phyloP scores from a whole-genome alignment of 1,284 basidiomycete species.

The Trichosporon inkin region DNA sequence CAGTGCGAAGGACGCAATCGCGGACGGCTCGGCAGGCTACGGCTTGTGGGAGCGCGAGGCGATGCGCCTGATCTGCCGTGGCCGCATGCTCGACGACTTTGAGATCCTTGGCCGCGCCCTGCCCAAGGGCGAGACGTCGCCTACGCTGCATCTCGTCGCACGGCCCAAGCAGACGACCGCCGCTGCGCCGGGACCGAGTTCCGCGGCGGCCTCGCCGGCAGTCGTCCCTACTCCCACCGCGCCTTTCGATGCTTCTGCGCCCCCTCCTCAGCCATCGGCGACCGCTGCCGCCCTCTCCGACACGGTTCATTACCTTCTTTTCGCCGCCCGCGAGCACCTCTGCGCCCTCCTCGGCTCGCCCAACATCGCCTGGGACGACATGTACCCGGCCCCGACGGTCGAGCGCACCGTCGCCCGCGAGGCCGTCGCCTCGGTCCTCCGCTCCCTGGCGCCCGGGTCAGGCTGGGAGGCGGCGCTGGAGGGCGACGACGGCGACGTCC shows the following conservation, averaged over 20 bases:
- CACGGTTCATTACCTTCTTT: constrained; percentile 43
- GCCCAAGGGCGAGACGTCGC: constrained; percentile 22
- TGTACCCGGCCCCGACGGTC: constrained; percentile 32
- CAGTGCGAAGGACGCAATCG: constrained; percentile 37
- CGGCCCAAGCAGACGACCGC: constrained; percentile 11
- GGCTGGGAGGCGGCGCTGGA: constrained; percentile 35
- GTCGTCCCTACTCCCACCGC: background rate
- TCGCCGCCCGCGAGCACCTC: constrained; percentile 41
- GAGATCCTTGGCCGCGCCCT: constrained; percentile 37
- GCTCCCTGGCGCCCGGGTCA: constrained; percentile 26
- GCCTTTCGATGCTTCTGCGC: background rate
- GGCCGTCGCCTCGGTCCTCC: constrained; percentile 39
- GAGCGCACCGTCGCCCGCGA: constrained; percentile 28
- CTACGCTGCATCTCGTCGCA: constrained; percentile 40
- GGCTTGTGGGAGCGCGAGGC: constrained; percentile 37
- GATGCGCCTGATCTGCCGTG: constrained; percentile 43
- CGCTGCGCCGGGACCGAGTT: background rate
- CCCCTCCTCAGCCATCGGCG: background rate
- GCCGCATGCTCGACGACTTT: constrained; percentile 42
- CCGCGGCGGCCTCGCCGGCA: background rate
- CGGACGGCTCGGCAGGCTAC: constrained; percentile 30
- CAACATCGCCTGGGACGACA: constrained; percentile 36
- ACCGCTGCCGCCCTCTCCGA: constrained; percentile 31
- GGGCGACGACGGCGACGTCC: constrained; percentile 18
- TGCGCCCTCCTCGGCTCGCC: constrained; percentile 26